phyloP scores from a whole-genome alignment of 192 early-diverging fungal genomes.

The Backusella morwellensis region DNA sequence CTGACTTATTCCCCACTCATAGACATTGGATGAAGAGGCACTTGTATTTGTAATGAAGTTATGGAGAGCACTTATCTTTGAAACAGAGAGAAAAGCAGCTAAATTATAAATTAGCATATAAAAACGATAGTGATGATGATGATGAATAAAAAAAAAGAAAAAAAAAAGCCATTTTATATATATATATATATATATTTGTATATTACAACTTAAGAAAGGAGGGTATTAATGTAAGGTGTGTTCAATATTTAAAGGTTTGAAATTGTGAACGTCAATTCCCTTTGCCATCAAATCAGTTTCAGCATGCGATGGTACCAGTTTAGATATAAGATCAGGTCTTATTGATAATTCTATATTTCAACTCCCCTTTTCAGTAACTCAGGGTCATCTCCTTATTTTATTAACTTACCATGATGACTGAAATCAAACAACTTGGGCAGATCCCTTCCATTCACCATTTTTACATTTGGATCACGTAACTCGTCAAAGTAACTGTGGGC shows the following conservation, averaged over 20 bases:
- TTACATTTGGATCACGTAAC: slow-evolving; percentile 76
- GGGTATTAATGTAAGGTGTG: background rate
- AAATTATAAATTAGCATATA: slow-evolving; percentile 7
- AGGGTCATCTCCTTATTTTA: background rate
- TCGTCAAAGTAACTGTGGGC: slow-evolving; percentile 95
- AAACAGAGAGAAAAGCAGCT: slow-evolving; percentile 60
- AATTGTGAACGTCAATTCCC: slow-evolving; percentile 72
- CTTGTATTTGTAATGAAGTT: slow-evolving; percentile 82
- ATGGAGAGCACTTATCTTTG: slow-evolving; percentile 87
- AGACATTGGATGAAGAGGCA: slow-evolving; percentile 89
- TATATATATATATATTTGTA: background rate
- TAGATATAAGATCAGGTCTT: slow-evolving; percentile 70
- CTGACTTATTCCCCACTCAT: background rate
- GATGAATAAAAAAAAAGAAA: background rate
- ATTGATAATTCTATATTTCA: slow-evolving; percentile 73
- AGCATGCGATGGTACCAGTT: slow-evolving; percentile 80
- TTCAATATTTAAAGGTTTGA: slow-evolving; percentile 51
- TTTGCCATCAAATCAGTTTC: slow-evolving; percentile 51
- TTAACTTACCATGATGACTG: slow-evolving; percentile 54
- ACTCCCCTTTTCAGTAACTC: background rate
- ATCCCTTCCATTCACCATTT: slow-evolving; percentile 73
- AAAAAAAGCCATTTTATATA: background rate
- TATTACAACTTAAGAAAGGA: background rate
- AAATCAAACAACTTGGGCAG: slow-evolving; percentile 93
- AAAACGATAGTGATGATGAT: background rate